Evolutionary conservation across 805 yeast genomes (phyloP), one percentile per base, ranked within the genome.

Genomic region (Candida methanosorbosa): DNA sequence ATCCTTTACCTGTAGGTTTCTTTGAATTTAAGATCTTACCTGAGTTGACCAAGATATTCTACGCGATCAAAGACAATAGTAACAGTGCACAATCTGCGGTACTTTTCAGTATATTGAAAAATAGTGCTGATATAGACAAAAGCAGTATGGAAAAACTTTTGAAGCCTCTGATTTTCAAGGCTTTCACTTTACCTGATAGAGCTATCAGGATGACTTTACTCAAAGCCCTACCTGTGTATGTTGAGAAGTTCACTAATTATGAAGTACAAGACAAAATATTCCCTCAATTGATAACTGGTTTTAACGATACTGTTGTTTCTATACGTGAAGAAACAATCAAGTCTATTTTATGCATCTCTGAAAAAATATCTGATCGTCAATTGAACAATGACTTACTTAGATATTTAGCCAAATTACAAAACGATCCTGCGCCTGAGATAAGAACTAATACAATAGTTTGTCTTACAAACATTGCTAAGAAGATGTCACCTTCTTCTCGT

Each of bases 321-420:
- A 75, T 90, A 27, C 65, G 97, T 42, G 82, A 82, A 43, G 84
- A 79, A 34, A 83, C 97, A 0, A 63, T 90, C 26, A 80, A 78
- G 32, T 72, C 86, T 3, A 60, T 73, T 15, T 61, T 75, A 4
- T 50, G 51, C 8, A 59, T 88, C 19, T 74, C 78, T 1, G 73
- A 76, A 16, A 75, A 75, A 46, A 68, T 90, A 2, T 70, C 83
- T 0, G 84, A 78, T 26, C 70, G 95, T 36, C 94, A 83, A 52
- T 63, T 88, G 32, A 90, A 90, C 54, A 87, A 87, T 48, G 97
- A 92, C 32, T 60, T 90, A 17, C 61, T 90, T 36, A 70, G 94
- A 43, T 69, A 75, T 36, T 62, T 90, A 36, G 97, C 97, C 0
- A 83, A 78, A 46, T 68, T 86, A 9, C 95, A 85, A 51, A 72